Base-by-base conservation (phyloP, 192 early-diverging fungal species). In the Physocladia obscura region DNA sequence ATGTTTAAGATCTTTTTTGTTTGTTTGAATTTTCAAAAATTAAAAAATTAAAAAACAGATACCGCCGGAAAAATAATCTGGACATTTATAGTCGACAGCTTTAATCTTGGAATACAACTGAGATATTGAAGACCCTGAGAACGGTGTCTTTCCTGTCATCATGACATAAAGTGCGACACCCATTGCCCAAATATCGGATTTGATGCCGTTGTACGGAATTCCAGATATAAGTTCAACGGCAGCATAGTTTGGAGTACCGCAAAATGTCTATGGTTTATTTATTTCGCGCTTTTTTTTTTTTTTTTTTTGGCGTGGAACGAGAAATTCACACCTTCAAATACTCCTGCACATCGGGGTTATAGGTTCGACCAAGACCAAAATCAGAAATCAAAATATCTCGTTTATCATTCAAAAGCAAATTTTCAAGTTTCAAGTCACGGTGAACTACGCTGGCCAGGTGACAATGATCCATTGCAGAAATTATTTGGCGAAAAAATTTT, bases 161-260 rank as follows among this genome's bases (percentile, higher is more conserved):
- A 88, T 81, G 2, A 85, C 76, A 72, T 79, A 88, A 3, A 88
- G 69, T 4, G 87, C 78, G n/a, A 88, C 82, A n/a, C 87, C 87
- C 78, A 88, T 83, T 2, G 87, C 85, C 87, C 87, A 88, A 38
- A 87, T 84, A 74, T 88, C 87, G 2, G 83, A 83, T 55, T 87
- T 85, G 31, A 83, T 79, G 40, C 85, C 87, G 31, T 79, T 61
- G 70, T 88, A 88, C 0, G 87, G 87, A 21, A 80, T 86, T 19
- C 83, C 85, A 32, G 79, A 84, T 37, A 88, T 84, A 5, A 88
- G 76, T 70, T 88, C 87, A 32, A 83, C 76, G 13, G 87, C 85
- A 1, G 87, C 85, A 68, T 87, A 88, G 64, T 87, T 85, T 36
- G 87, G 87, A 13, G 87, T 88, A 3, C 87, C 87, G 51, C 87